phyloP scores from a whole-genome alignment of 345 rosid genomes.

The Populus alba region DNA sequence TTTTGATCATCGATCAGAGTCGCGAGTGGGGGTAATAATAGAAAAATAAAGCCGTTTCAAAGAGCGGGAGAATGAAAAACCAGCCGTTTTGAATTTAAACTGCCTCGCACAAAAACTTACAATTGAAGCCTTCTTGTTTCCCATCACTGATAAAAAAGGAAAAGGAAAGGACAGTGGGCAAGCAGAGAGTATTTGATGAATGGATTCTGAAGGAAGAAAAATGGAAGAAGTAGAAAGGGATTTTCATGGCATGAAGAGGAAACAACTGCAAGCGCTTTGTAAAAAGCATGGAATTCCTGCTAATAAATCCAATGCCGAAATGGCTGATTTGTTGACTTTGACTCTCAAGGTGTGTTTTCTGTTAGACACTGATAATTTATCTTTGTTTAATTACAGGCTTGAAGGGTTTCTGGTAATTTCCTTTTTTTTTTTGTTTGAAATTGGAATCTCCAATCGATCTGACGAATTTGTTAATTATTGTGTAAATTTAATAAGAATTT shows the following conservation, averaged over 20 bases:
- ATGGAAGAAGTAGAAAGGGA: slow-evolving; percentile 30
- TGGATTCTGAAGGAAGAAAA: background rate
- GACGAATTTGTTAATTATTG: too few relatives aligned
- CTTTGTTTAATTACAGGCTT: background rate
- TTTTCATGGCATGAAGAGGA: slow-evolving; percentile 50
- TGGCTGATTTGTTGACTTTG: slow-evolving; percentile 45
- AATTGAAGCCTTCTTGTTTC: background rate
- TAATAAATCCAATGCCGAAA: slow-evolving; percentile 46
- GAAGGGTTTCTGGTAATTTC: background rate
- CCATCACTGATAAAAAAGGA: background rate
- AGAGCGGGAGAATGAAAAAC: background rate
- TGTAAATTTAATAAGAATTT: background rate
- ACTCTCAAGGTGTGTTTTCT: slow-evolving; percentile 37
- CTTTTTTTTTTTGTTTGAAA: background rate
- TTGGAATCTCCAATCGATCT: background rate
- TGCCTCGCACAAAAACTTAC: background rate
- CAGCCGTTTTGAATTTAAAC: background rate
- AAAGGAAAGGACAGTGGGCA: background rate
- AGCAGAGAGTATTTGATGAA: background rate
- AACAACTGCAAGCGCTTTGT: slow-evolving; percentile 51
- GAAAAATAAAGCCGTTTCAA: background rate
- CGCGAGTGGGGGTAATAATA: background rate
- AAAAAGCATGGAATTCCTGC: slow-evolving; percentile 61
- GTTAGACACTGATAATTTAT: too few relatives aligned
- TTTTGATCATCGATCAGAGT: too few relatives aligned